Evolutionary conservation across 805 yeast genomes (phyloP).

Genomic region (Zygosaccharomyces lentus): DNA sequence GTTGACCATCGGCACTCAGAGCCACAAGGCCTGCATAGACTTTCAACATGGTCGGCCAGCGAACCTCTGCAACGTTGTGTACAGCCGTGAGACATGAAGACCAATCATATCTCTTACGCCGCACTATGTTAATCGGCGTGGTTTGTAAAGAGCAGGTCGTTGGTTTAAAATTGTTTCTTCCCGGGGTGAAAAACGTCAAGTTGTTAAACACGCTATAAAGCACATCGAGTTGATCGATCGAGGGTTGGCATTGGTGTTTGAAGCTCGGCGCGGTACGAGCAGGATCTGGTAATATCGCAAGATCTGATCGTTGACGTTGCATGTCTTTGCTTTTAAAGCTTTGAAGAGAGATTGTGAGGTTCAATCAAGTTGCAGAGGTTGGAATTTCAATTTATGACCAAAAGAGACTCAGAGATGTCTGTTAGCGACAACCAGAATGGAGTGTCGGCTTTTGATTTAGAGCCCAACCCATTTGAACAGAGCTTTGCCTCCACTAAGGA

Average conservation of each 20-base stretch:
- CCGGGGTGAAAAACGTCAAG: background rate
- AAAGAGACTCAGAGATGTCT: constrained; percentile 5
- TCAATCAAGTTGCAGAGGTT: background rate
- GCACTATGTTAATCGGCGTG: no score
- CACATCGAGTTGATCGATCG: background rate
- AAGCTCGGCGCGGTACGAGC: background rate
- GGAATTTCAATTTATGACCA: background rate
- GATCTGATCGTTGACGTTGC: background rate
- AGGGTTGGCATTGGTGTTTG: background rate
- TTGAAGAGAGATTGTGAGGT: background rate
- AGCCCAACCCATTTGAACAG: constrained; percentile 93
- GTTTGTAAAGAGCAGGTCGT: background rate
- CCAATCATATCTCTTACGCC: no score
- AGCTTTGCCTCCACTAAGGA: constrained; percentile 67
- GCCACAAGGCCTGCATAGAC: no score
- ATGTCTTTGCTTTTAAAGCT: background rate
- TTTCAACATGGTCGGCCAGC: no score
- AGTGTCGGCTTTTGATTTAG: constrained; percentile 59
- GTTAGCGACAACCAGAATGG: constrained; percentile 6
- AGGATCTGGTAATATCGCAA: background rate
- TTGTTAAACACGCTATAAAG: background rate
- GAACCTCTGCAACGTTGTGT: no score
- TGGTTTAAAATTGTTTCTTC: background rate
- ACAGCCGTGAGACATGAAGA: no score
- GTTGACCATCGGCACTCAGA: no score